Conservation (phyloP, 139 green algal genomes). For the Chloropicon primus region DNA sequence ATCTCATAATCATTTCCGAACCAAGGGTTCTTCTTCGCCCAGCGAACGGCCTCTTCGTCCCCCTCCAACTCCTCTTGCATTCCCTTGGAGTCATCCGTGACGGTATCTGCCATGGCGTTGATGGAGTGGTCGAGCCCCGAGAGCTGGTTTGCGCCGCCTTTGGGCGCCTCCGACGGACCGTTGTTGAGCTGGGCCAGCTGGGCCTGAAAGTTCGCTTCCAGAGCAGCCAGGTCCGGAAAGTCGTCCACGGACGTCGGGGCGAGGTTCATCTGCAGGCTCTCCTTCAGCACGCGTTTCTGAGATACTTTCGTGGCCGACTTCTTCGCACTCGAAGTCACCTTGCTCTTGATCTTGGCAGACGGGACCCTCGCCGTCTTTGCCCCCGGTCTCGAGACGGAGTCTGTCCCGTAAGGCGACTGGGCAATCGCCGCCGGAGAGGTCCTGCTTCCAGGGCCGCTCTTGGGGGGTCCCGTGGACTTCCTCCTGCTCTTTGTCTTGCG, state of each 20-base stretch:
- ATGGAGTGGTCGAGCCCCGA: not conserved
- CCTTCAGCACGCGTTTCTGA: too few relatives aligned
- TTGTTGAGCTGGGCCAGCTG: not conserved
- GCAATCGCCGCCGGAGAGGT: too few relatives aligned
- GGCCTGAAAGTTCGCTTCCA: constrained; percentile 36
- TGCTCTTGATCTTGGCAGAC: not conserved
- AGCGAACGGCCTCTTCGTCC: constrained; percentile 29
- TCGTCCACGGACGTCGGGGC: not conserved
- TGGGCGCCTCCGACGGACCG: not conserved
- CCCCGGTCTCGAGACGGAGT: too few relatives aligned
- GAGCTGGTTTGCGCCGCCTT: not conserved
- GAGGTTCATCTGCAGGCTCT: too few relatives aligned
- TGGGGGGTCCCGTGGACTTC: not conserved
- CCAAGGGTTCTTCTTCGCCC: constrained; percentile 37
- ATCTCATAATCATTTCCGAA: constrained; percentile 38
- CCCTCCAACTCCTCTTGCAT: not conserved
- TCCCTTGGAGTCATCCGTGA: not conserved
- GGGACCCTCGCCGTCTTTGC: too few relatives aligned
- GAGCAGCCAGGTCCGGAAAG: constrained; percentile 33
- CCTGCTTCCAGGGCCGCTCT: too few relatives aligned
- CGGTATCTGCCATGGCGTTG: too few relatives aligned
- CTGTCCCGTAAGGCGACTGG: not conserved
- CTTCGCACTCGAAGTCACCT: not conserved
- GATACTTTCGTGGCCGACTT: not conserved
- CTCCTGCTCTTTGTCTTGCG: not conserved